Base-by-base conservation (phyloP, 2,329 filamentous ascomycete genomes). In the Lachnellula cervina region DNA sequence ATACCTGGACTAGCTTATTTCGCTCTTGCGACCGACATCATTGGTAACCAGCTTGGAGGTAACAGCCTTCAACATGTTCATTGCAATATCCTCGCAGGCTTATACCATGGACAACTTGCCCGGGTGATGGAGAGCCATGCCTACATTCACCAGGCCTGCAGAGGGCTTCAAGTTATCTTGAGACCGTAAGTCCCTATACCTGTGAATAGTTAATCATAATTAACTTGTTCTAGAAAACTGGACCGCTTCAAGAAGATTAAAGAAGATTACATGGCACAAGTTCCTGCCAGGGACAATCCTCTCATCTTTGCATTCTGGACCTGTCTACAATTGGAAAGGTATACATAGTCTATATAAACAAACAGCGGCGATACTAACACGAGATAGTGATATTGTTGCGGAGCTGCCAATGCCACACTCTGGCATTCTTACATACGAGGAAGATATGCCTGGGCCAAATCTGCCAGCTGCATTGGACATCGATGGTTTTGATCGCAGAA, bases 1-100 rank as follows among this genome's bases (percentile, higher is more conserved):
- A 88, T 97, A 58, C 93, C 94, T 0, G 94, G 94, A 0, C 76
- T 97, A 56, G 88, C 91, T 32, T 97, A 97, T 69, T 97, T 92
- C 69, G 88, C 89, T 1, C 86, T 89, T 59, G 93, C 91, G 2
- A 87, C 87, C 1, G 88, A 94, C 59, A 96, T 97, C 38, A 75
- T 97, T 16, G 91, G 91, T 5, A 88, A 88, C 56, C 84, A 94
- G 50, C 79, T 85, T 37, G 92, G 89, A n/a, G 88, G 88, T 0
- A 89, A 87, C 59, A 88, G 89, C 44, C 77, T 97, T 56, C 86
- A 88, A 61, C 88, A 94, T 67, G 89, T 95, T 4, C 92, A 96
- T 70, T 89, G 88, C 7, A 85, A 86, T 64, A 82, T 97, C 23
- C 79, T 97, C 47, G 90, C 90, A 16, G 90, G 90, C 2, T 74